Percentiles rank a stretch among this genome's conserved stretches.
Evolutionary conservation across 192 early-diverging fungal species (phyloP).

Genomic region (Bifiguratus adelaidae): DNA sequence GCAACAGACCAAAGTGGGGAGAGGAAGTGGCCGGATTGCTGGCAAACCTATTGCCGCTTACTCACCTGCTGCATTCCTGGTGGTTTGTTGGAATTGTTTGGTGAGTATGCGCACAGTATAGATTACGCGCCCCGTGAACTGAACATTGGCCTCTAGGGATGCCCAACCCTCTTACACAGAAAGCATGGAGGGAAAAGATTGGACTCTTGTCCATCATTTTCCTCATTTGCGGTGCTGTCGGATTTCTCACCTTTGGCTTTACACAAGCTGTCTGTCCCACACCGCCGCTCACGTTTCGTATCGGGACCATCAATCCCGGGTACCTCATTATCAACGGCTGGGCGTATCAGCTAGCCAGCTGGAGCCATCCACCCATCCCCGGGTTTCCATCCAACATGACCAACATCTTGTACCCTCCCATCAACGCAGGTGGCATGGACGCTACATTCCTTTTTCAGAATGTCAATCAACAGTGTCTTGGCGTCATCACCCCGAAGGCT

Average conservation of each 20-base stretch:
- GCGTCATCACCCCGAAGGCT: slow-evolving; percentile 8
- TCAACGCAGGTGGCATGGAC: slow-evolving; percentile 55
- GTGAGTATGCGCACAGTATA: too few species aligned
- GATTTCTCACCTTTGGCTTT: slow-evolving; percentile 83
- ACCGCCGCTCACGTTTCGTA: slow-evolving; percentile 20
- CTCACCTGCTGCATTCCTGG: slow-evolving; percentile 30
- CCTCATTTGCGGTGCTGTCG: slow-evolving; percentile 56
- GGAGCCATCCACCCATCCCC: slow-evolving; percentile 6
- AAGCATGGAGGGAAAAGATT: slow-evolving; percentile 91
- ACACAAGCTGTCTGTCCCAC: slow-evolving; percentile 48
- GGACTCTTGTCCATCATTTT: slow-evolving; percentile 74
- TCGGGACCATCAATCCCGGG: slow-evolving; percentile 18
- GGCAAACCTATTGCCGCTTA: slow-evolving; percentile 30
- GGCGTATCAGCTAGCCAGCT: slow-evolving; percentile 46
- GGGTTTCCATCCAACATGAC: slow-evolving; percentile 14
- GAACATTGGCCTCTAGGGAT: too few species aligned
- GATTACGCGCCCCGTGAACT: too few species aligned
- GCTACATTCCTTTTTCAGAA: slow-evolving; percentile 63
- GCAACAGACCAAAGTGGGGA: neutral
- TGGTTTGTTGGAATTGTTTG: slow-evolving; percentile 17
- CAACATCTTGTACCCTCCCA: slow-evolving; percentile 36
- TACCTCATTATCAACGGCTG: slow-evolving; percentile 49
- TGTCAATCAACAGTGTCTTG: slow-evolving; percentile 8
- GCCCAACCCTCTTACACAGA: slow-evolving; percentile 40
- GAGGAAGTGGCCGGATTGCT: slow-evolving; percentile 17